Evolutionary conservation across 768 basidiomycete genomes (phyloP).

Genomic region (Hirschioporus abietinus): DNA sequence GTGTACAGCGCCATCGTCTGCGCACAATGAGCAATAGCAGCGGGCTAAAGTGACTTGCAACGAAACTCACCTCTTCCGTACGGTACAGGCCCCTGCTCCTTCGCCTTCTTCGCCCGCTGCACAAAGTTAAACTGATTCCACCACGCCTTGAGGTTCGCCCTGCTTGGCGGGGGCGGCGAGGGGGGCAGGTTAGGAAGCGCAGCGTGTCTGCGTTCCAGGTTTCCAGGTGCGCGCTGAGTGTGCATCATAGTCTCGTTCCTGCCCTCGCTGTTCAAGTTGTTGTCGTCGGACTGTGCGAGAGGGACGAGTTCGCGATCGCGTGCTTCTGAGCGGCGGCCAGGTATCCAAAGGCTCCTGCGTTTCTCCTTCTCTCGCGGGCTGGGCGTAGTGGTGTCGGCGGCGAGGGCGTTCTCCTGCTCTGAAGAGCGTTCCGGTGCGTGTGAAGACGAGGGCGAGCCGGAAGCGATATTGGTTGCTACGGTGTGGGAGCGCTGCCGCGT

Average conservation of each 20-base stretch:
- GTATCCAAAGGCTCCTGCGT: background rate
- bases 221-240: background rate
- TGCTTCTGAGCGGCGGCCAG: background rate
- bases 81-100: conserved; percentile 6
- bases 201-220: background rate
- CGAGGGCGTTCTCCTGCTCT: background rate
- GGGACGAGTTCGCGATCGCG: background rate
- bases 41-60: background rate
- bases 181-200: background rate
- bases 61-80: background rate
- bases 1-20: conserved; percentile 25
- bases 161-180: conserved; percentile 34
- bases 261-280: background rate
- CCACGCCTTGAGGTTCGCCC: conserved; percentile 71
- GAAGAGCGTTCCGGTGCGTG: background rate
- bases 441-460: background rate
- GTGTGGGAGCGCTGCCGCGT: background rate
- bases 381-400: background rate
- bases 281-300: background rate
- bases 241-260: background rate
- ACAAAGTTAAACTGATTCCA: conserved; percentile 71
- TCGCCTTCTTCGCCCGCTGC: conserved; percentile 55
- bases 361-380: background rate
- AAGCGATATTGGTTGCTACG: background rate
- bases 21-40: background rate